A percentile compares a stretch with the other conserved stretches of the same genome.
phyloP scores from a whole-genome alignment of 805 yeast genomes.

The Maudiozyma turicensis region DNA sequence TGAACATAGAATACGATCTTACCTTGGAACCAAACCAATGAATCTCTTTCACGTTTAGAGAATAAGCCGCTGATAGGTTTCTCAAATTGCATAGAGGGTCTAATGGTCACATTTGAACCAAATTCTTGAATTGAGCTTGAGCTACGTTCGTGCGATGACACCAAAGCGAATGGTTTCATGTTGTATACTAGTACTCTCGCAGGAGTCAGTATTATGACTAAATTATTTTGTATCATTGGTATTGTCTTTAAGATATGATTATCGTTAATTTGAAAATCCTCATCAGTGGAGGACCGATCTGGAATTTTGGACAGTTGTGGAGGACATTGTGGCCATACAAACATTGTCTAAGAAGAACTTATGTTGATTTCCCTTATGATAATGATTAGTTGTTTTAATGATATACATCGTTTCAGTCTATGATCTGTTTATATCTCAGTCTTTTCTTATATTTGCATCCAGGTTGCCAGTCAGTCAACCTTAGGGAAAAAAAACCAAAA shows the following conservation, averaged over 20 bases:
- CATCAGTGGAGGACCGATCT: not conserved
- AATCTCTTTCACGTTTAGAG: constrained; percentile 6
- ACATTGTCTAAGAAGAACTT: not conserved
- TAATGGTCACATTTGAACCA: constrained; percentile 21
- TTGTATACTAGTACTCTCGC: constrained; percentile 25
- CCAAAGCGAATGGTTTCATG: constrained; percentile 26
- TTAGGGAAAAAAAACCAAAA: no score
- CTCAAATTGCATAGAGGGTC: constrained; percentile 10
- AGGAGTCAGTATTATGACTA: constrained; percentile 20
- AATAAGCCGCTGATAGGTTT: constrained; percentile 14
- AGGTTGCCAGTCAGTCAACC: no score
- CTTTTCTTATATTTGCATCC: no score
- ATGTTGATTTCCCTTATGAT: no score
- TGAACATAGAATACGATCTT: constrained; percentile 22
- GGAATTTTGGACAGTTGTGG: constrained; percentile 11
- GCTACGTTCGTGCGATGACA: constrained; percentile 25
- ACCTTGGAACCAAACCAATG: constrained; percentile 11
- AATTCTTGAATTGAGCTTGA: constrained; percentile 21
- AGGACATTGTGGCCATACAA: constrained; percentile 24
- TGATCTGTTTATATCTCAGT: no score
- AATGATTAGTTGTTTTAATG: no score
- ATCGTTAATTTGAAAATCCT: constrained; percentile 8
- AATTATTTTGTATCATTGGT: constrained; percentile 20
- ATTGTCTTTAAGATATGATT: constrained; percentile 19
- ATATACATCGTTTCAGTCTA: no score